These are phyloP conservation scores for Fusarium virguliforme DNA, from an alignment of 2,329 filamentous ascomycete species.

Conservation along the genomic window DNA sequence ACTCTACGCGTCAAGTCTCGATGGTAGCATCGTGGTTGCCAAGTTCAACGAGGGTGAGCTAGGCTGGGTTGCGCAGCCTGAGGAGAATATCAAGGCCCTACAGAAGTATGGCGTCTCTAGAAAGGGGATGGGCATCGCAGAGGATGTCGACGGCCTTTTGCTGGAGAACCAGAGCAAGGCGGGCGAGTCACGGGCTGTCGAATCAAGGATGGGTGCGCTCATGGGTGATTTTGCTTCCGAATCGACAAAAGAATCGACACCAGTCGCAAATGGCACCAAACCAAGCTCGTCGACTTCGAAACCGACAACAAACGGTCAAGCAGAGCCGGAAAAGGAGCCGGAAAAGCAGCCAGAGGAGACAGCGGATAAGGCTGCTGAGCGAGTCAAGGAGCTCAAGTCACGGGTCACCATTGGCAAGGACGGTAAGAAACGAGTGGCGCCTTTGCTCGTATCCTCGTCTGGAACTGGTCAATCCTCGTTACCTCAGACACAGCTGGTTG, in stretches of 20 bases:
- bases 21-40: conserved; percentile 87
- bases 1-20: conserved; percentile 88
- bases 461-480: conserved; percentile 89
- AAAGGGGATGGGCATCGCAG: conserved; percentile 90
- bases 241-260: conserved; percentile 67
- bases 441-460: conserved; percentile 90
- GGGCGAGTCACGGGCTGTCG: conserved; percentile 88
- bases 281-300: conserved; percentile 56
- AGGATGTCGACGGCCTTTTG: conserved; percentile 89
- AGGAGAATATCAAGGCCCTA: conserved; percentile 93
- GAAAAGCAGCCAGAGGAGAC: conserved; percentile 63
- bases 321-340: conserved; percentile 56
- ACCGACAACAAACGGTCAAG: conserved; percentile 59
- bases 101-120: conserved; percentile 93
- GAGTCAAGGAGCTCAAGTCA: conserved; percentile 81
- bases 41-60: conserved; percentile 90
- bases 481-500: conserved; percentile 89
- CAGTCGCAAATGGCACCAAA: conserved; percentile 69
- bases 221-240: conserved; percentile 86
- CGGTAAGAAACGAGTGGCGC: conserved; percentile 95
- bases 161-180: conserved; percentile 94
- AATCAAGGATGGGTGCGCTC: conserved; percentile 97
- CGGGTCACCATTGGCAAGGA: conserved; percentile 96
- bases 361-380: conserved; percentile 68
- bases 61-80: conserved; percentile 86